Base-by-base conservation (phyloP, 2,329 filamentous ascomycete genomes). In the Drechmeria coniospora region DNA sequence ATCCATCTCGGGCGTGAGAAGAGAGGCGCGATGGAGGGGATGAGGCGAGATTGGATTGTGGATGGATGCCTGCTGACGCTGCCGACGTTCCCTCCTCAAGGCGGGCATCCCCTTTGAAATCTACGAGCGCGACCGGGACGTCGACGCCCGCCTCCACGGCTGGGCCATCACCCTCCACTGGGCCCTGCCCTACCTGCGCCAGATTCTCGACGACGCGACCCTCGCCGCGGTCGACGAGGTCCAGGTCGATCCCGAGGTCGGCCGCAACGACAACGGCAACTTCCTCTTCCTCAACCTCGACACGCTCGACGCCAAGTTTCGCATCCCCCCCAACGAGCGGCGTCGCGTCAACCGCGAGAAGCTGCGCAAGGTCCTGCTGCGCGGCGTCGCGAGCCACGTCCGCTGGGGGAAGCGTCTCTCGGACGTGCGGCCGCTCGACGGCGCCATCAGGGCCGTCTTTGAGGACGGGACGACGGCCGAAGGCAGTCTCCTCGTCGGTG, bases 151-250 rank as follows among this genome's bases (percentile, higher is more conserved):
- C 13, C 32, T 35, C 3, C 59, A 62, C 22, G 68, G 69, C 26
- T 74, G 68, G 70, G 68, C 64, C 23, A 53, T 75, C 27, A 73
- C 68, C 2, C 45, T 74, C 19, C 66, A 74, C 39, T 74, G 68
- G 68, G 62, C 56, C 13, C 50, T 71, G 9, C 44, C 38, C 2
- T 48, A 40, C 20, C 36, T 50, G 8, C 27, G 29, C 11, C 31
- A 46, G 30, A 33, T 49, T 10, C 29, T 49, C 3, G 42, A 43
- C 13, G 30, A 31, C 5, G 32, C 34, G 6, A 45, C 42, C 1
- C 21, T 46, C 5, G 30, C 28, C 3, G 34, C 31, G 8, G 26
- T 50, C 13, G 43, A 49, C 19, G 31, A 33, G 9, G 41, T 39
- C 22, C 46, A 49, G 31, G 46, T 33, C 47, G 46, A 42, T 31